These are phyloP conservation scores for Diplosphaera chodatii DNA, from an alignment of 139 green algal species.

Conservation along the genomic window DNA sequence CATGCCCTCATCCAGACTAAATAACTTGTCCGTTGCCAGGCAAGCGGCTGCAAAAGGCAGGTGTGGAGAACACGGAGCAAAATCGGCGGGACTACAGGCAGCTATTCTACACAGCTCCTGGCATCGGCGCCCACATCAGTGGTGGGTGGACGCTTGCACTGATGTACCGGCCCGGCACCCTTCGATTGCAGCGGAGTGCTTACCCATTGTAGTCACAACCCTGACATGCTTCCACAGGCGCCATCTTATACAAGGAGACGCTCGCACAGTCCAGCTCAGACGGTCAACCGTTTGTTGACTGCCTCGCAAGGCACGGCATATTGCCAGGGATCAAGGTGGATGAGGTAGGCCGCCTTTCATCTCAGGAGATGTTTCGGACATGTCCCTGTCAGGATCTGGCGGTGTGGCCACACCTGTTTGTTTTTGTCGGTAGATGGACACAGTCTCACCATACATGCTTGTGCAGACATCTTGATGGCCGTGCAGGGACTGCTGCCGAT, in stretches of 20 bases:
- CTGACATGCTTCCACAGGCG: conserved; percentile 19
- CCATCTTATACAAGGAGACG: conserved; percentile 86
- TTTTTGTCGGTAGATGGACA: too few species aligned
- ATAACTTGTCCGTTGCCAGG: too few species aligned
- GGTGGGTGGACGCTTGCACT: conserved; percentile 17
- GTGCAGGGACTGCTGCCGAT: conserved; percentile 39
- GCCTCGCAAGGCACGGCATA: conserved; percentile 56
- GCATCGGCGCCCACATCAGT: conserved; percentile 57
- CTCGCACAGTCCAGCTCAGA: conserved; percentile 58
- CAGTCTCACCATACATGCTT: too few species aligned
- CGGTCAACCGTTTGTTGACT: conserved; percentile 65
- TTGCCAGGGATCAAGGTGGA: conserved; percentile 83
- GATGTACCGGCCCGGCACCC: too few species aligned
- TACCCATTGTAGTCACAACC: too few species aligned
- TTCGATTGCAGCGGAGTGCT: too few species aligned
- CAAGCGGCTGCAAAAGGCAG: conserved; percentile 59
- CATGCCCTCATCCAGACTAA: too few species aligned
- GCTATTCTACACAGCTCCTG: conserved; percentile 55
- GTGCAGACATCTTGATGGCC: conserved; percentile 44
- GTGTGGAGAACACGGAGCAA: conserved; percentile 49
- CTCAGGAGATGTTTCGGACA: too few species aligned
- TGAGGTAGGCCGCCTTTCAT: conserved; percentile 28
- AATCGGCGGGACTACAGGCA: conserved; percentile 59
- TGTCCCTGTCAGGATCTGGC: too few species aligned
- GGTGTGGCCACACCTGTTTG: too few species aligned